phyloP scores from a whole-genome alignment of 495 filamentous ascomycete species.

The Durotheca rogersii region DNA sequence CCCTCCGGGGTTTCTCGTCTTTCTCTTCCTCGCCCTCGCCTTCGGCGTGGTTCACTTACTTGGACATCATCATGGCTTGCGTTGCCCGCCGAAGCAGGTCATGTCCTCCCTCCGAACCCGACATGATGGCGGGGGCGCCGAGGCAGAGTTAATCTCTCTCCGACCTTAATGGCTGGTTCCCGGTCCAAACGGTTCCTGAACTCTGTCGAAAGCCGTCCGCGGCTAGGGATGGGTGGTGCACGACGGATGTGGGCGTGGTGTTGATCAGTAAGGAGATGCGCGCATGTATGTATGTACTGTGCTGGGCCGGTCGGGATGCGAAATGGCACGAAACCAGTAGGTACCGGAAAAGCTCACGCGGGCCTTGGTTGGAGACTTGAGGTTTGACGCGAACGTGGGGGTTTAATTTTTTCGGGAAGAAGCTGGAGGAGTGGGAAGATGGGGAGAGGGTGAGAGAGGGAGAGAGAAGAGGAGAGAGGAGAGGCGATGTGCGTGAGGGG shows the following conservation, averaged over 20 bases:
- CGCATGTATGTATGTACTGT: not conserved
- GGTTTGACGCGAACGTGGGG: slow-evolving; percentile 30
- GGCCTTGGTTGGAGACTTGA: slow-evolving; percentile 29
- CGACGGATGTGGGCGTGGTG: too few relatives aligned
- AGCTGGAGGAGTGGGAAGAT: too few relatives aligned
- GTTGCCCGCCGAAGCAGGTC: slow-evolving; percentile 58
- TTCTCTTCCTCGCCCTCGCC: not conserved
- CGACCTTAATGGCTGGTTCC: slow-evolving; percentile 32
- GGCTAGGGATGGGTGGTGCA: slow-evolving; percentile 10
- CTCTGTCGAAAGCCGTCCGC: slow-evolving; percentile 18
- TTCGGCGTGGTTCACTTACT: slow-evolving; percentile 43
- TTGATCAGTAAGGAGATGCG: slow-evolving; percentile 1
- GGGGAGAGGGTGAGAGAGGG: too few relatives aligned
- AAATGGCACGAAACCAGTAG: slow-evolving; percentile 7
- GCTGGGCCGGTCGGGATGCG: not conserved
- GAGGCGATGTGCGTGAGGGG: too few relatives aligned
- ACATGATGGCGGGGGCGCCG: slow-evolving; percentile 36
- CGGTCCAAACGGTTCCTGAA: slow-evolving; percentile 23
- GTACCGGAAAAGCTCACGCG: slow-evolving; percentile 7
- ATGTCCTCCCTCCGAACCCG: slow-evolving; percentile 42
- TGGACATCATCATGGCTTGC: slow-evolving; percentile 61
- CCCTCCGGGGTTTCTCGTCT: not conserved
- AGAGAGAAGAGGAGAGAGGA: slow-evolving; percentile 8
- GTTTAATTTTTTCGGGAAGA: too few relatives aligned
- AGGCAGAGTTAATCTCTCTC: slow-evolving; percentile 22